Percentiles rank a stretch among this genome's conserved stretches.
Evolutionary conservation across 345 rosid genomes (phyloP).

Genomic region (Citrus cavaleriei): DNA sequence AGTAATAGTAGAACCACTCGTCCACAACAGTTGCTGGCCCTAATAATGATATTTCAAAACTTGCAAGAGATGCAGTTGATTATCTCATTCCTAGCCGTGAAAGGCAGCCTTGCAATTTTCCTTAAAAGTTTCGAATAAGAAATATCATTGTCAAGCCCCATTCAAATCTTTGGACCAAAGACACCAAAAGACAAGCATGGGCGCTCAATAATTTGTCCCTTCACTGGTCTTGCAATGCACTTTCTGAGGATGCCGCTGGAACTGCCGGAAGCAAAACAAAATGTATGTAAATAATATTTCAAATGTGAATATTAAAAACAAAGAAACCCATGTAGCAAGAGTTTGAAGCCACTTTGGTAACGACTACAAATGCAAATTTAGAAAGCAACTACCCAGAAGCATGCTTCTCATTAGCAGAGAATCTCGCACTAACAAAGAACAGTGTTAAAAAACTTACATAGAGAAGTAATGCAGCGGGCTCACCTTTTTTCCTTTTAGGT

Average conservation of each 20-base stretch:
- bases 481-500: slow-evolving; percentile 67
- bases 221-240: neutral
- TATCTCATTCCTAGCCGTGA: neutral
- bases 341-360: neutral
- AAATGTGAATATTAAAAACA: neutral
- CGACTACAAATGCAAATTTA: neutral
- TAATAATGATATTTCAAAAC: neutral
- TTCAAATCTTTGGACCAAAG: neutral
- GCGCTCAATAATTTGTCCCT: neutral
- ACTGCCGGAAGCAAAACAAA: neutral
- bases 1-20: neutral
- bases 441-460: too few species aligned
- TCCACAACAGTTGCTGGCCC: neutral
- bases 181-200: neutral
- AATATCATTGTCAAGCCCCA: neutral
- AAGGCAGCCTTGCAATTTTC: neutral
- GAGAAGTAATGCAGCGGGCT: neutral
- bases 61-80: neutral
- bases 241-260: neutral
- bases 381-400: neutral
- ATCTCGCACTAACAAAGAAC: neutral
- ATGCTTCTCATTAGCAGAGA: neutral
- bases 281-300: neutral
- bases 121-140: neutral
- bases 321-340: neutral